These are phyloP conservation scores for Pseudogymnoascus sp. DNA, from an alignment of 2,329 filamentous ascomycete species.

Conservation along the genomic window DNA sequence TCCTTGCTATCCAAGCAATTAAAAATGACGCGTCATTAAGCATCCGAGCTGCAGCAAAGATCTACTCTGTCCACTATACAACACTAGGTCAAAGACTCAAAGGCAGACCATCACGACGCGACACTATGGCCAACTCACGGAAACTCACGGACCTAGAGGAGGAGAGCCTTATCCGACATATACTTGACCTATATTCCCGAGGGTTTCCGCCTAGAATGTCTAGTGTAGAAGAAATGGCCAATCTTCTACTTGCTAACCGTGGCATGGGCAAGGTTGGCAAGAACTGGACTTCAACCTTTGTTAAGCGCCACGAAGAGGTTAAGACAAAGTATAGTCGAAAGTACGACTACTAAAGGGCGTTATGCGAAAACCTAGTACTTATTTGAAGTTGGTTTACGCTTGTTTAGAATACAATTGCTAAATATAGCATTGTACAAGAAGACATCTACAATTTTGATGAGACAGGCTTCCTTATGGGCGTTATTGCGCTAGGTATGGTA, in stretches of 20 bases:
- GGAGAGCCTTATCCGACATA: neutral
- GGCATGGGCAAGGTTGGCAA: neutral
- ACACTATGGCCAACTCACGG: neutral
- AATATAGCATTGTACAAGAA: constrained; percentile 2
- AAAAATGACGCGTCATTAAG: too few relatives aligned
- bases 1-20: too few relatives aligned
- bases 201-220: neutral
- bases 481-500: too few relatives aligned
- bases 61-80: too few relatives aligned
- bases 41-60: too few relatives aligned
- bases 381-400: neutral
- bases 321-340: neutral
- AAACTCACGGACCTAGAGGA: neutral
- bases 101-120: neutral
- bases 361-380: neutral
- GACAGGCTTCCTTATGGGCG: too few relatives aligned
- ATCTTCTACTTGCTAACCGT: neutral
- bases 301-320: neutral
- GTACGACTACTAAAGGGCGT: neutral
- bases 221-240: neutral
- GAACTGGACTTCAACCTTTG: neutral
- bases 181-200: neutral
- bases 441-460: neutral
- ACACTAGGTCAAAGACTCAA: too few relatives aligned
- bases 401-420: neutral